phyloP scores from a whole-genome alignment of 1,284 basidiomycete species.

The Cyathus olla region DNA sequence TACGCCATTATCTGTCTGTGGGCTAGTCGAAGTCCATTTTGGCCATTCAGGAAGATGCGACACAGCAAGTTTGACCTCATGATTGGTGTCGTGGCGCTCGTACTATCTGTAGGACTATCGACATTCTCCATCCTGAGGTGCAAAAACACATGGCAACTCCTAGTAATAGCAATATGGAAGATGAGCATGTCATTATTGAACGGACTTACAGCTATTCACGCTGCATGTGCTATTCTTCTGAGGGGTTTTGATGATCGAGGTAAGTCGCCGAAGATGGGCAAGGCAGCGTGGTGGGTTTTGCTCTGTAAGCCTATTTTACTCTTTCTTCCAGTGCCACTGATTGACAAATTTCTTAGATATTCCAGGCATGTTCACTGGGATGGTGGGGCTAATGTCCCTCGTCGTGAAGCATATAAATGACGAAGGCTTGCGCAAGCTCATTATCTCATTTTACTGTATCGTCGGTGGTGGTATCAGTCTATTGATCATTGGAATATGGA shows the following conservation, averaged over 20 bases:
- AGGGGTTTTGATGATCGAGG: not conserved
- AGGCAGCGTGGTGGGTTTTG: constrained; percentile 25
- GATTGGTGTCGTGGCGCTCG: constrained; percentile 27
- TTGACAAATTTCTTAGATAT: constrained; percentile 16
- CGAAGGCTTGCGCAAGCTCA: constrained; percentile 21
- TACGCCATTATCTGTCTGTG: constrained; percentile 36
- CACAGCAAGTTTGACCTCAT: constrained; percentile 31
- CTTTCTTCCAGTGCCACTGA: not conserved
- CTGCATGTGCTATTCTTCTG: not conserved
- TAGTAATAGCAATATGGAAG: constrained; percentile 22
- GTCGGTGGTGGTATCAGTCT: constrained; percentile 26
- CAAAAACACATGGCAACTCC: constrained; percentile 19
- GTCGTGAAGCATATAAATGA: constrained; percentile 19
- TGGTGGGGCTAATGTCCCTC: constrained; percentile 34
- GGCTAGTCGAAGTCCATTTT: constrained; percentile 34
- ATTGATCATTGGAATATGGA: constrained; percentile 16
- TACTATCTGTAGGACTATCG: constrained; percentile 17
- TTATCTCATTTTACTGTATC: constrained; percentile 30
- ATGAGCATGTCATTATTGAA: constrained; percentile 20
- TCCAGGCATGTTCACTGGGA: constrained; percentile 33
- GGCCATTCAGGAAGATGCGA: constrained; percentile 30
- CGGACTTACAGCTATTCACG: constrained; percentile 17
- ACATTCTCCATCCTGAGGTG: constrained; percentile 12
- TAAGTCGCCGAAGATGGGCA: not conserved
- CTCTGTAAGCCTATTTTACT: constrained; percentile 17